Conservation (phyloP, 805 yeast genomes). For the Metschnikowia peoriensis region DNA sequence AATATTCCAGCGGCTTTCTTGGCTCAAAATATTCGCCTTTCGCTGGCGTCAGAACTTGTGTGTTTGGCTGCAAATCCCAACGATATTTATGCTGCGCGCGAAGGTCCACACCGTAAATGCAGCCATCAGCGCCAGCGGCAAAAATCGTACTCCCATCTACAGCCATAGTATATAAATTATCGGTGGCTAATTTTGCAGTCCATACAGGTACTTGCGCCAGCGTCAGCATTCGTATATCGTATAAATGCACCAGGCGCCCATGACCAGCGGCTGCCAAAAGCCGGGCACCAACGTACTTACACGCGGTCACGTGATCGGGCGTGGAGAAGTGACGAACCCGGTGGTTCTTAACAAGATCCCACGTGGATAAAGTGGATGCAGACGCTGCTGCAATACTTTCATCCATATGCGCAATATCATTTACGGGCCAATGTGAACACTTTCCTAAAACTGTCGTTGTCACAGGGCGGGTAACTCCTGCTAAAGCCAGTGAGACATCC, state of each 20-base stretch:
- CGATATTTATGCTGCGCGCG: conserved; percentile 12
- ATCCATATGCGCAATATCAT: conserved; percentile 8
- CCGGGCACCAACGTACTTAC: conserved; percentile 7
- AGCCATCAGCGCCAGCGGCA: conserved; percentile 20
- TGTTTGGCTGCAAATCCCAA: conserved; percentile 10
- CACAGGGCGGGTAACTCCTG: conserved; percentile 1
- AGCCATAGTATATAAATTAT: conserved; percentile 17
- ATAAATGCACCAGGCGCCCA: conserved; percentile 16
- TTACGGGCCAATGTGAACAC: conserved; percentile 16
- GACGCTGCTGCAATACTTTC: conserved; percentile 13
- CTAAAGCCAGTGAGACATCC: not conserved
- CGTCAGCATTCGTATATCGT: conserved; percentile 11
- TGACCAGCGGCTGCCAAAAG: conserved; percentile 19
- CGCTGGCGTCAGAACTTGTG: not conserved
- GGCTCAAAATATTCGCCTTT: not conserved
- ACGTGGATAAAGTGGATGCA: conserved; percentile 11
- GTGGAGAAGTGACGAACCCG: conserved; percentile 12
- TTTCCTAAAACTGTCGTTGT: conserved; percentile 14
- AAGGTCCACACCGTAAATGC: conserved; percentile 15
- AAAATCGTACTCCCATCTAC: conserved; percentile 9
- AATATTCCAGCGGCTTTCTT: not conserved
- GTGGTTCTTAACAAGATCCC: conserved; percentile 16
- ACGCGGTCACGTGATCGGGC: conserved; percentile 12
- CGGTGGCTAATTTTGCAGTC: conserved; percentile 11
- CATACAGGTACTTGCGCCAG: conserved; percentile 9